Evolutionary conservation across 352 stramenopile species (phyloP).

Genomic region (Globisporangium emineosum): DNA sequence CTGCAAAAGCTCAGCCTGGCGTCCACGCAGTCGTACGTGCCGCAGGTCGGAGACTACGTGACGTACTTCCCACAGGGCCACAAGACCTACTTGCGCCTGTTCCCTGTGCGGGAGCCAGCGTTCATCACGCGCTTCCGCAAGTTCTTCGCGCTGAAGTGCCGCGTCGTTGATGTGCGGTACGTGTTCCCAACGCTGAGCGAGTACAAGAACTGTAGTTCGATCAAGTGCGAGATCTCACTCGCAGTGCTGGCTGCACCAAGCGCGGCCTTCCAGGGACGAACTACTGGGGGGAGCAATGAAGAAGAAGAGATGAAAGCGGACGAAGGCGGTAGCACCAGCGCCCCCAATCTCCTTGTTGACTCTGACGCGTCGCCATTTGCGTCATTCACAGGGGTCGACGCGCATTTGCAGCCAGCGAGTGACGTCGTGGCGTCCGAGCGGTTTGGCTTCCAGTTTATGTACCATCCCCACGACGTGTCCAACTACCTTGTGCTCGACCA

Average conservation of each 20-base stretch:
- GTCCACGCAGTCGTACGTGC: constrained; percentile 67
- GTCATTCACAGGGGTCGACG: constrained; percentile 67
- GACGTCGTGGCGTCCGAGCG: constrained; percentile 35
- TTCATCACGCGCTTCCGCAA: constrained; percentile 51
- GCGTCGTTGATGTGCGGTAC: constrained; percentile 73
- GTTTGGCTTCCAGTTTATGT: constrained; percentile 63
- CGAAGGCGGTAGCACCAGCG: constrained; percentile 21
- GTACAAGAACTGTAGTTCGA: constrained; percentile 52
- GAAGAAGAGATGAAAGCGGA: constrained; percentile 43
- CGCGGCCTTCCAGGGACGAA: constrained; percentile 17
- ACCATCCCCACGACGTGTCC: constrained; percentile 75
- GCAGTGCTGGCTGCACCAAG: constrained; percentile 58
- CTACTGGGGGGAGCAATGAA: neutral
- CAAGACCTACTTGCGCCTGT: constrained; percentile 38
- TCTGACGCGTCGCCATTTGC: constrained; percentile 46
- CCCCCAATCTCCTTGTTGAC: constrained; percentile 29
- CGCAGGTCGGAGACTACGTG: constrained; percentile 78
- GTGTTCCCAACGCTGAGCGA: constrained; percentile 62
- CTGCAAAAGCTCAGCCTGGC: constrained; percentile 52
- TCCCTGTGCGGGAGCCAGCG: constrained; percentile 34
- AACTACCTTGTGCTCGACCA: constrained; percentile 88
- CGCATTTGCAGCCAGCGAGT: constrained; percentile 34
- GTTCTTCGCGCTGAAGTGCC: constrained; percentile 74
- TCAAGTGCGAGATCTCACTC: constrained; percentile 70
- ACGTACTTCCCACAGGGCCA: constrained; percentile 83